Evolutionary conservation across 2,329 filamentous ascomycete species (phyloP).

Genomic region (Fusarium euwallaceae): DNA sequence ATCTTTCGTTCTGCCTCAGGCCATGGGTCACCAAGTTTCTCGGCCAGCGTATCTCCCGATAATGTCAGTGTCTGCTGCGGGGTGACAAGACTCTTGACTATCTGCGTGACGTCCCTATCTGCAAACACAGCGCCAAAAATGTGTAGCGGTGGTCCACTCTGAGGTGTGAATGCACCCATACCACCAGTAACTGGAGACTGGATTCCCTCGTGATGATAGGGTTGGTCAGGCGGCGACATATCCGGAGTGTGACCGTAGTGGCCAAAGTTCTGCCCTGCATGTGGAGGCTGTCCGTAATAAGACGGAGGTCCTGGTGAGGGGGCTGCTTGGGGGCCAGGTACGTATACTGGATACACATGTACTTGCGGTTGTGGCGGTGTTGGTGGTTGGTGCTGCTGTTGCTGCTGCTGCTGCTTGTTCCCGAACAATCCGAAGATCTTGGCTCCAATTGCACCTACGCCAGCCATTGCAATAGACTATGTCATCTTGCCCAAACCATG

Average conservation of each 20-base stretch:
- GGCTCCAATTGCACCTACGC: constrained; percentile 21
- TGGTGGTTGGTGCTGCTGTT: background rate
- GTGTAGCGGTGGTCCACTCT: constrained; percentile 7
- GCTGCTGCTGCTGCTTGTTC: constrained; percentile 16
- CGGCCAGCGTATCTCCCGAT: constrained; percentile 3
- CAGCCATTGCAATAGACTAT: constrained; percentile 16
- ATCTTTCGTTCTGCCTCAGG: constrained; percentile 20
- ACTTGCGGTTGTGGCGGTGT: constrained; percentile 16
- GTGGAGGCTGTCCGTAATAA: constrained; percentile 20
- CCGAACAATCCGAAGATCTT: constrained; percentile 19
- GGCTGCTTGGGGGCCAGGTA: constrained; percentile 17
- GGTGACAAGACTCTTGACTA: constrained; percentile 5
- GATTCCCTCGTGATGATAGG: background rate
- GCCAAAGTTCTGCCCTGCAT: background rate
- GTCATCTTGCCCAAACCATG: constrained; percentile 17
- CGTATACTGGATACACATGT: constrained; percentile 22
- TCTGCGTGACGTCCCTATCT: constrained; percentile 20
- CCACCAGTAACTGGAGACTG: background rate
- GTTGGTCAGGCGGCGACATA: background rate
- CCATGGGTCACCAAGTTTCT: constrained; percentile 23
- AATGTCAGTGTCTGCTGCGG: constrained; percentile 11
- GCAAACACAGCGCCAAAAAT: constrained; percentile 25
- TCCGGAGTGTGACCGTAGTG: background rate
- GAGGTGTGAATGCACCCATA: background rate
- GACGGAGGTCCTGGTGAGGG: constrained; percentile 1